Base-by-base conservation (phyloP, 164 flowering plant genomes). In the Saururus chinensis region DNA sequence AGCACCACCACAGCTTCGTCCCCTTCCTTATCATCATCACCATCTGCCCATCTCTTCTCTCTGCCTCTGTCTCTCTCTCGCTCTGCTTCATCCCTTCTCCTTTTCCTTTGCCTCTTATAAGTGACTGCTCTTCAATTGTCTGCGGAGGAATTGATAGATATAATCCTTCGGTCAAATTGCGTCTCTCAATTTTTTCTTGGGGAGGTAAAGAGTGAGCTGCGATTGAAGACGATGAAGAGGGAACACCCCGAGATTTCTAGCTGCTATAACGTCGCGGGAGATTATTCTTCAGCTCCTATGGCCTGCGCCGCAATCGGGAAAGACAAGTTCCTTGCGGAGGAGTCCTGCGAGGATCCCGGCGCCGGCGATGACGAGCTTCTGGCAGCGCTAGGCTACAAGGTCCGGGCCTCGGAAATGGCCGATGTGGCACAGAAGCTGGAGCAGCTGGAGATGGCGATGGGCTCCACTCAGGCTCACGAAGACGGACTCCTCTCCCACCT, bases 341-440 rank as follows among this genome's bases (percentile, higher is more conserved):
- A 60, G 0, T 37, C 61, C 37, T 62, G 67, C 24, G 74, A 69
- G 57, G 76, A 75, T 12, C 14, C 2, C 25, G 85, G 78, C 35
- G 79, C 84, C 1, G 71, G 84, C 0, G 70, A 81, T 53, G 98
- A 92, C 63, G 96, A 89, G 75, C 74, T 89, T 0, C 70, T 92
- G 0, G 95, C 84, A 7, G 91, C 77, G 16, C 60, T 92, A 57
- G 98, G 98, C 0, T 92, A 89, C 83, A 84, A 84, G 64, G 90
- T 92, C 17, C 73, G 75, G 61, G 64, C 85, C 0, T 81, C 98
- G 3, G 95, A 87, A 56, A 89, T 92, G 98, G 86, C 84, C 1
- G 86, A 84, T 5, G 89, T 92, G 0, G 98, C 95, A 7, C 83
- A 75, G 62, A 87, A 84, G 71, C 77, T 92, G 9, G 87, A 92